Evolutionary conservation across 2,329 filamentous ascomycete species (phyloP), one percentile per base, ranked within the genome.

Genomic region (Ramichloridium luteum): DNA sequence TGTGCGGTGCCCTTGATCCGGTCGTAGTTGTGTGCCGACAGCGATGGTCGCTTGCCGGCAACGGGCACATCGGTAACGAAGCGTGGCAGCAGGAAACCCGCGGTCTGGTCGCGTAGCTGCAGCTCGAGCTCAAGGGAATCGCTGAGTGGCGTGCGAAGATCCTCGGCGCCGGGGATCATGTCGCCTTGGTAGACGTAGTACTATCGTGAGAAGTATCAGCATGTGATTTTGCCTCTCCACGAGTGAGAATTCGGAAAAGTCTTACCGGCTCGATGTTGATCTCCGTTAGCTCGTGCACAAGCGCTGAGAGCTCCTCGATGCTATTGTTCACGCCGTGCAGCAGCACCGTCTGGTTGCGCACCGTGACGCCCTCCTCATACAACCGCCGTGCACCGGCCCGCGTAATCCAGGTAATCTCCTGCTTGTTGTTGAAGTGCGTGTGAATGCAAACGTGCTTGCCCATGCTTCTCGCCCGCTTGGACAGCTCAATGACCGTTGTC

Each of bases 151-250:
- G 73, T 78, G 5, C 74, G 68, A 13, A 77, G 57, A 44, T 78
- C 72, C 54, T 78, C 74, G 2, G 72, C 60, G 27, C 65, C 68
- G 16, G 59, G 53, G 6, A 76, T 70, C 65, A 77, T 71, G 48
- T 78, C 74, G 28, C 68, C 69, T 46, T 76, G 72, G 50, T 77
- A 78, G 31, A 78, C 66, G 44, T 78, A 78, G 50, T 77, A 77
- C 4, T 23, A n/a, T 8, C 20, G 20, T 8, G n/a, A n/a, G 20
- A 23, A 23, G 20, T n/a, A 23, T 8, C 8, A 23, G n/a, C 8
- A 8, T 23, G 8, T 8, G 20, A 8, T n/a, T 23, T 8, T 8
- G n/a, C n/a, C 20, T n/a, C 8, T 23, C 20, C 8, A 23, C 20
- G 20, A 23, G n/a, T n/a, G n/a, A 23, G 20, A 23, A 23, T 23